Evolutionary conservation across 805 yeast genomes (phyloP).

Genomic region (Lipomyces oligophaga): DNA sequence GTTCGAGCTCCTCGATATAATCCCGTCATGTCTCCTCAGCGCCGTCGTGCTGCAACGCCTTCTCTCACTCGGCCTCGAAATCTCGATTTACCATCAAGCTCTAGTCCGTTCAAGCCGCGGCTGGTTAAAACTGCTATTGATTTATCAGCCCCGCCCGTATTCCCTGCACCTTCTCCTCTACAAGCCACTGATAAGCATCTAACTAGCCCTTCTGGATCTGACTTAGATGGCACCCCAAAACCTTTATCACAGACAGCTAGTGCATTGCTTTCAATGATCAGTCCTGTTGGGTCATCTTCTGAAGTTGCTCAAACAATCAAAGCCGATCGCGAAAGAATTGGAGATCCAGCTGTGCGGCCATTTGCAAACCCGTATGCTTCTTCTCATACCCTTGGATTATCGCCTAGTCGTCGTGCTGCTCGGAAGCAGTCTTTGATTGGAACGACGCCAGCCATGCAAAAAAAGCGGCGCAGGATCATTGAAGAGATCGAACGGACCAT

Average conservation of each 20-base stretch:
- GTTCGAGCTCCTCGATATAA: conserved; percentile 28
- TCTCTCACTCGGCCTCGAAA: conserved; percentile 1
- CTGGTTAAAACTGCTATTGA: conserved; percentile 26
- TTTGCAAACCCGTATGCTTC: conserved; percentile 46
- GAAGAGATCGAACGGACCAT: conserved; percentile 22
- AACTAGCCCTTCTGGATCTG: not conserved
- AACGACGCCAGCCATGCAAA: conserved; percentile 3
- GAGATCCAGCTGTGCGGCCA: conserved; percentile 32
- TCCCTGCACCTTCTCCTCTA: not conserved
- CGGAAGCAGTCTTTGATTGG: conserved; percentile 14
- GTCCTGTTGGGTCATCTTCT: conserved; percentile 32
- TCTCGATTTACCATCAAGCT: conserved; percentile 18
- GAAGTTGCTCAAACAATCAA: conserved; percentile 23
- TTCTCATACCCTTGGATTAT: conserved; percentile 5
- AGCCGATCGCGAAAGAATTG: conserved; percentile 17
- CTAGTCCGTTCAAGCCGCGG: conserved; percentile 38
- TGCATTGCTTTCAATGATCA: conserved; percentile 47
- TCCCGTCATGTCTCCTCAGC: conserved; percentile 23
- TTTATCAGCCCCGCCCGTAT: not conserved
- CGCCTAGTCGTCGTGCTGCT: conserved; percentile 9
- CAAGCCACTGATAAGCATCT: not conserved
- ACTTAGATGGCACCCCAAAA: conserved; percentile 9
- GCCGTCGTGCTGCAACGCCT: conserved; percentile 16
- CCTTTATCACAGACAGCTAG: conserved; percentile 48
- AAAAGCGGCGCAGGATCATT: conserved; percentile 7